Evolutionary conservation across 805 yeast genomes (phyloP).

Genomic region (Metschnikowia dekortorum): DNA sequence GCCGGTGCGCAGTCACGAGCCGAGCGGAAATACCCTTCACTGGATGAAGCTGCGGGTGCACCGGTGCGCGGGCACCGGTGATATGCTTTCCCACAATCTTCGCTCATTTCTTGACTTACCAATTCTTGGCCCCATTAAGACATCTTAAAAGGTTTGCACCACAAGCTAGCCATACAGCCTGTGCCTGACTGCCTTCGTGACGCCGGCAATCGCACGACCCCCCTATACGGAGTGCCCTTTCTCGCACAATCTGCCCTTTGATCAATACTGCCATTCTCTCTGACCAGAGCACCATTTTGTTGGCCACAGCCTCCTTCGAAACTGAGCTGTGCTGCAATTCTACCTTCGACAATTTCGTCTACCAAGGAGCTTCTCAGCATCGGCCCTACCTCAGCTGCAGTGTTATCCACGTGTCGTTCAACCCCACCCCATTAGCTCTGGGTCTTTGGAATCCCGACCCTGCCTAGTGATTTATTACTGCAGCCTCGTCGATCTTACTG

Average conservation of each 20-base stretch:
- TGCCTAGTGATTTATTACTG: background rate
- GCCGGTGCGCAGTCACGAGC: conserved; percentile 1
- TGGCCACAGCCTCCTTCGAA: background rate
- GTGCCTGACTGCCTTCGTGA: background rate
- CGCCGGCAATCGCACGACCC: background rate
- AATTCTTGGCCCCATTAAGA: background rate
- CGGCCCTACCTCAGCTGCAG: background rate
- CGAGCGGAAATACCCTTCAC: background rate
- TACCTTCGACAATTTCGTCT: background rate
- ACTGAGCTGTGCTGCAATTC: background rate
- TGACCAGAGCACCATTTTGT: background rate
- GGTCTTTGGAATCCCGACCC: background rate
- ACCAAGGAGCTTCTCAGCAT: background rate
- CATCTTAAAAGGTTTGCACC: background rate
- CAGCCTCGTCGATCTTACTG: background rate
- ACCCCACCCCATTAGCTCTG: background rate
- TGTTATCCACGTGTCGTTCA: background rate
- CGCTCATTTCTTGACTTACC: conserved; percentile 3
- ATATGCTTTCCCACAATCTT: conserved; percentile 5
- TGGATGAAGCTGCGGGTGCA: background rate
- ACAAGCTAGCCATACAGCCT: background rate
- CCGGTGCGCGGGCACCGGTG: conserved; percentile 3
- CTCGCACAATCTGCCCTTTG: background rate
- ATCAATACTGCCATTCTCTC: background rate
- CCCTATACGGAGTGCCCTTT: background rate